These are phyloP conservation scores for Gamsiella multidivaricata DNA, from an alignment of 192 early-diverging fungal genomes.

Conservation along the genomic window DNA sequence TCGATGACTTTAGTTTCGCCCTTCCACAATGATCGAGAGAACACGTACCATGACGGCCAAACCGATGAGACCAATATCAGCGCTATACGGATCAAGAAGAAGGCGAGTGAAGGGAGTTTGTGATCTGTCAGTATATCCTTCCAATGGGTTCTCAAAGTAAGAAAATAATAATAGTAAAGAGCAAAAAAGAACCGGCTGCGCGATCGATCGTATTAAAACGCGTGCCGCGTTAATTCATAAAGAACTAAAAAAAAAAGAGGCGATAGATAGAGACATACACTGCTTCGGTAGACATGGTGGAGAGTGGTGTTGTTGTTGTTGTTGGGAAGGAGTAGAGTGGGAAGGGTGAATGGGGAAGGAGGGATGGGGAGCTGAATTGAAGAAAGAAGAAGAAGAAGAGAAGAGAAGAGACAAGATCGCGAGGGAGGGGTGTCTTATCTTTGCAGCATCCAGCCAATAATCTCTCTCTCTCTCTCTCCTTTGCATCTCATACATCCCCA, in stretches of 20 bases:
- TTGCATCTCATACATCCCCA: too few species aligned
- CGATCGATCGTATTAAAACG: not conserved
- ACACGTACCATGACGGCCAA: slow-evolving; percentile 97
- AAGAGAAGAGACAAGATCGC: not conserved
- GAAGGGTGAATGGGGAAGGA: not conserved
- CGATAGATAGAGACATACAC: slow-evolving; percentile 27
- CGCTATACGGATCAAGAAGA: too few species aligned
- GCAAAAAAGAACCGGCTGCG: not conserved
- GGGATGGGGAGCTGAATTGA: not conserved
- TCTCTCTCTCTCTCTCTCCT: too few species aligned
- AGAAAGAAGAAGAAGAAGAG: slow-evolving; percentile 9
- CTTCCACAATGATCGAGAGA: not conserved
- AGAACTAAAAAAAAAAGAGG: not conserved
- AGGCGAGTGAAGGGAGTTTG: not conserved
- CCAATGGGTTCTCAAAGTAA: too few species aligned
- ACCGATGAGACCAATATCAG: slow-evolving; percentile 99
- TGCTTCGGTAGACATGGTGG: slow-evolving; percentile 36
- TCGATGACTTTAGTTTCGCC: not conserved
- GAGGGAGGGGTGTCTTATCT: not conserved
- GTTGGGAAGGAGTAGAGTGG: not conserved
- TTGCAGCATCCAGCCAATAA: too few species aligned
- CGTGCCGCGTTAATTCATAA: not conserved
- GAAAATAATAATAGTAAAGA: too few species aligned
- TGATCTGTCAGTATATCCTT: not conserved
- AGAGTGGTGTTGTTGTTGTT: not conserved